phyloP scores from a whole-genome alignment of 1,139 yeast genomes.

The Insectozyma bohioensis region DNA sequence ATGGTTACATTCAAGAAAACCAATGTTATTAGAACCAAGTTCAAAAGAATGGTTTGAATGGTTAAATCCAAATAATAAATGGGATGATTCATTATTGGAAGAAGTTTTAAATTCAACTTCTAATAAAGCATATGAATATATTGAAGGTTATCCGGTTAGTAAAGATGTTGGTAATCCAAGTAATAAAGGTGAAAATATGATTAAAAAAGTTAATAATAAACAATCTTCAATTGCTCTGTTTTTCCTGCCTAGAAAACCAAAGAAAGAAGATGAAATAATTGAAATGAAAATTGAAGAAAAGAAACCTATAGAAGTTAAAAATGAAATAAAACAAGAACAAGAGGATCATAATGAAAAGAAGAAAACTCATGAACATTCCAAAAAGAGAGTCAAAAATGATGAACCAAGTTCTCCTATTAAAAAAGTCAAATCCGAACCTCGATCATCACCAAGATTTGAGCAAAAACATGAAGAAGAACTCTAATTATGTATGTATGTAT shows the following conservation, averaged over 20 bases:
- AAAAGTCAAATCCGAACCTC: too few species aligned
- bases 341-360: constrained; percentile 2
- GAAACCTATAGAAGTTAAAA: too few species aligned
- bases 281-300: constrained; percentile 7
- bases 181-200: constrained; percentile 48
- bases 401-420: too few species aligned
- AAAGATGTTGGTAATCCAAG: constrained; percentile 64
- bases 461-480: too few species aligned
- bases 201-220: constrained; percentile 22
- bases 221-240: constrained; percentile 30
- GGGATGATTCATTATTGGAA: constrained; percentile 38
- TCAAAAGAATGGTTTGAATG: constrained; percentile 58
- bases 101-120: constrained; percentile 34
- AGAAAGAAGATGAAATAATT: constrained; percentile 11
- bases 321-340: background rate
- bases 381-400: constrained; percentile 3
- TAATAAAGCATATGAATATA: constrained; percentile 38
- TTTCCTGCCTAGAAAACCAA: constrained; percentile 17
- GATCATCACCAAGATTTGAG: too few species aligned
- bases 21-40: constrained; percentile 63
- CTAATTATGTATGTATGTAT: too few species aligned
- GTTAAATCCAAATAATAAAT: constrained; percentile 51
- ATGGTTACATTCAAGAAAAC: constrained; percentile 81
- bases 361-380: background rate
- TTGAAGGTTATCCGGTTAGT: constrained; percentile 58